A percentile compares a stretch with the other conserved stretches of the same genome.
phyloP scores from a whole-genome alignment of 2,329 filamentous ascomycete genomes.

The Xylaria sp. region DNA sequence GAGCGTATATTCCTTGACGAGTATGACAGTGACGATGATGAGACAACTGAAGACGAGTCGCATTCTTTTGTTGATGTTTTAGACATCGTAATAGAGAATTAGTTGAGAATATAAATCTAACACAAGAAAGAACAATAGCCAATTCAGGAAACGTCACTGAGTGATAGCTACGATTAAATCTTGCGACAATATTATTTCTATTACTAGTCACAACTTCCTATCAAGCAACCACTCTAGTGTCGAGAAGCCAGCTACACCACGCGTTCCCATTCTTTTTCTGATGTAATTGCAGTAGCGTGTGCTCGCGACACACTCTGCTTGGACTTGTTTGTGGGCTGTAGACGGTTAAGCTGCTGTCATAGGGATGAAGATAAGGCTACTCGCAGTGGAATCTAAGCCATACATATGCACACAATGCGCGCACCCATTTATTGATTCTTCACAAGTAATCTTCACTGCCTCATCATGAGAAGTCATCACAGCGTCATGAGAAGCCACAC shows the following conservation, averaged over 20 bases:
- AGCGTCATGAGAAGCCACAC: neutral
- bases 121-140: neutral
- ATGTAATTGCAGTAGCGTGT: neutral
- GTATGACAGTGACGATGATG: constrained; percentile 11
- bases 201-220: no score
- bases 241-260: neutral
- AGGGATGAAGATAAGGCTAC: neutral
- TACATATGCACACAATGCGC: neutral
- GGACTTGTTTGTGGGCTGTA: neutral
- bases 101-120: neutral
- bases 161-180: neutral
- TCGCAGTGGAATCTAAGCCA: neutral
- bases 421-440: neutral
- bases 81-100: constrained; percentile 14
- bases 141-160: neutral
- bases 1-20: constrained; percentile 22
- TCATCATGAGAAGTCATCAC: neutral
- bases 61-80: constrained; percentile 24
- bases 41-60: neutral
- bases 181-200: neutral
- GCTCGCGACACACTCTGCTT: neutral
- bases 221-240: neutral
- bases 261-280: neutral
- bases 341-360: neutral
- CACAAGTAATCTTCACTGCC: constrained; percentile 3